These are phyloP conservation scores for Parasarocladium wereldwijsianum DNA, from an alignment of 2,329 filamentous ascomycete species.

Conservation along the genomic window DNA sequence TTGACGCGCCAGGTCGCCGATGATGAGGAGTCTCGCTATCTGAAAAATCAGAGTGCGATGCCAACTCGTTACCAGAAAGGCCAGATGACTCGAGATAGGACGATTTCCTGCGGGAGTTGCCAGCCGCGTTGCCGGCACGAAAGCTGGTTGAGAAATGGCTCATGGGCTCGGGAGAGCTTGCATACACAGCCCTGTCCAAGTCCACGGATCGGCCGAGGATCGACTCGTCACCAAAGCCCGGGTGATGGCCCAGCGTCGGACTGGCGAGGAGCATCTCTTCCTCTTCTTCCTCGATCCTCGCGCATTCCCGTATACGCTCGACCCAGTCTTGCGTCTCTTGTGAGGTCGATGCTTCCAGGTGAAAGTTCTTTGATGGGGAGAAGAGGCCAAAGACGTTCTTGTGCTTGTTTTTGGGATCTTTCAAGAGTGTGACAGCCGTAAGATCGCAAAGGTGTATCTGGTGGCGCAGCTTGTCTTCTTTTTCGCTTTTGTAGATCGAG, in stretches of 20 bases:
- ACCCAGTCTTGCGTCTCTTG: conserved; percentile 81
- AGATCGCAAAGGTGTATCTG: conserved; percentile 81
- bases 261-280: conserved; percentile 66
- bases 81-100: conserved; percentile 51
- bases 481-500: conserved; percentile 84
- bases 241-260: conserved; percentile 38
- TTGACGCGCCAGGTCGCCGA: conserved; percentile 32
- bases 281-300: conserved; percentile 77
- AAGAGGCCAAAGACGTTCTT: conserved; percentile 86
- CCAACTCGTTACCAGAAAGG: conserved; percentile 48
- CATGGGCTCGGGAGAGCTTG: conserved; percentile 48
- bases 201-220: conserved; percentile 23
- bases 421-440: conserved; percentile 78
- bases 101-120: conserved; percentile 35
- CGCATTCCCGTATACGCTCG: conserved; percentile 60
- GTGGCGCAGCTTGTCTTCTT: conserved; percentile 77
- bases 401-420: conserved; percentile 75
- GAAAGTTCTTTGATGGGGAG: conserved; percentile 79
- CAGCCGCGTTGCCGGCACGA: conserved; percentile 12
- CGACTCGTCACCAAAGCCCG: conserved; percentile 13
- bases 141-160: conserved; percentile 16
- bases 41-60: conserved; percentile 78
- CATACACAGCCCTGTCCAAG: too few species aligned
- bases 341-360: conserved; percentile 63
- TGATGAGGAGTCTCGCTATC: conserved; percentile 43